A percentile compares a stretch with the other conserved stretches of the same genome.
These are phyloP conservation scores for Melanopsichium pennsylvanicum DNA, from an alignment of 1,284 basidiomycete species.

Conservation along the genomic window DNA sequence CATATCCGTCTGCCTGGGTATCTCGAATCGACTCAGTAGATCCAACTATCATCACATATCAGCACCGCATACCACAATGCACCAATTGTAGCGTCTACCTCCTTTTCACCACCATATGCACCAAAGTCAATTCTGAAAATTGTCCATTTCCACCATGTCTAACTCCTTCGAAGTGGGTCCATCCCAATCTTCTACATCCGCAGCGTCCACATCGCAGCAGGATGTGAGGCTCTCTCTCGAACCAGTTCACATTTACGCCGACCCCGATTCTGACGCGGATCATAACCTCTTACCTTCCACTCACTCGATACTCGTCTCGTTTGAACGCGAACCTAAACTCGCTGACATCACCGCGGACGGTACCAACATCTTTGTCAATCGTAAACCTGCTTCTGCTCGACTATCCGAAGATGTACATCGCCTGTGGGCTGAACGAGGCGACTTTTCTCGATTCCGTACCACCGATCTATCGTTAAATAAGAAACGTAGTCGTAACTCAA, in stretches of 20 bases:
- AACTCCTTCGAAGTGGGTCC: constrained; percentile 10
- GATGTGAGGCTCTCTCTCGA: constrained; percentile 23
- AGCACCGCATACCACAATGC: no score
- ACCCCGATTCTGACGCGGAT: no score
- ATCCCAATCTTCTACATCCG: neutral
- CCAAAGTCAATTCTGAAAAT: no score
- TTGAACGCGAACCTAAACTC: constrained; percentile 31
- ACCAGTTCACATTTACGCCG: constrained; percentile 35
- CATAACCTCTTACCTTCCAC: neutral
- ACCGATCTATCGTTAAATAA: constrained; percentile 8
- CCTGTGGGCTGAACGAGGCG: constrained; percentile 57
- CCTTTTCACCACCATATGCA: no score
- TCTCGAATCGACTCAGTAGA: no score
- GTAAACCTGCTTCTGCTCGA: constrained; percentile 5
- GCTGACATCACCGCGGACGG: constrained; percentile 21
- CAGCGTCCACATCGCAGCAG: neutral
- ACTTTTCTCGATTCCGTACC: constrained; percentile 42
- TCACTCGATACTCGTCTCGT: no score
- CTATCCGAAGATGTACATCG: constrained; percentile 32
- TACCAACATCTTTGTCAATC: constrained; percentile 17
- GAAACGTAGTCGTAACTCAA: no score
- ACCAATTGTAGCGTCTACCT: no score
- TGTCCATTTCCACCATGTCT: no score
- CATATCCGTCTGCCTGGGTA: no score
- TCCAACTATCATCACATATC: no score